Evolutionary conservation across 495 filamentous ascomycete genomes (phyloP).

Genomic region (Penicillium goetzii): DNA sequence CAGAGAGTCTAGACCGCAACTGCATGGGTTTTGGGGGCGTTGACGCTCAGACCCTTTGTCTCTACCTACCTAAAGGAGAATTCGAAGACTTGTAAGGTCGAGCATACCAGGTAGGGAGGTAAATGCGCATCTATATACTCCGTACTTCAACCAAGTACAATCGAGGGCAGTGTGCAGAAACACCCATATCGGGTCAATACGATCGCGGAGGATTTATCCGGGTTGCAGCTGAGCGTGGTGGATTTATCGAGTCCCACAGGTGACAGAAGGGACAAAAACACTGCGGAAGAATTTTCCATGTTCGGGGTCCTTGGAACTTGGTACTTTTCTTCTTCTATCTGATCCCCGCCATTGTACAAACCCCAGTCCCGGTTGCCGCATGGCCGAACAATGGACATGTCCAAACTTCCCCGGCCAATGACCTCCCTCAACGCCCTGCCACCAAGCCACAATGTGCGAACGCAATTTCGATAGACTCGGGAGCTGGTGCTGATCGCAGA

Average conservation of each 20-base stretch:
- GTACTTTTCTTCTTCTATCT: neutral
- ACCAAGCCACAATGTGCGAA: conserved; percentile 12
- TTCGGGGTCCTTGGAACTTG: too few species aligned
- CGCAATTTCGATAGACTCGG: conserved; percentile 30
- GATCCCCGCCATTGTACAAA: neutral
- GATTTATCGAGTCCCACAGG: too few species aligned
- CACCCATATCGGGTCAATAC: neutral
- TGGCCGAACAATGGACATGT: conserved; percentile 20
- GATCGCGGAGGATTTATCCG: neutral
- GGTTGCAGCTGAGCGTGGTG: neutral
- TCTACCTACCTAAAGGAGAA: neutral
- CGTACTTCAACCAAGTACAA: neutral
- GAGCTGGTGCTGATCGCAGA: conserved; percentile 24
- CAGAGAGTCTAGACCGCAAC: conserved; percentile 10
- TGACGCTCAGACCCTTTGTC: neutral
- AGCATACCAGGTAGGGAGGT: neutral
- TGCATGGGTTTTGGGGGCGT: neutral
- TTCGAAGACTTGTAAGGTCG: neutral
- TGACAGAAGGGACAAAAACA: too few species aligned
- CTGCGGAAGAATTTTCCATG: neutral
- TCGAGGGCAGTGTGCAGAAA: neutral
- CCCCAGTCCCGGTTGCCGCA: neutral
- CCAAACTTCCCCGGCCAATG: conserved; percentile 23
- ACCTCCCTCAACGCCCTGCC: conserved; percentile 2
- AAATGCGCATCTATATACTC: neutral